These are phyloP conservation scores for Pleurotus citrinopileatus DNA, from an alignment of 768 basidiomycete species.

Conservation along the genomic window DNA sequence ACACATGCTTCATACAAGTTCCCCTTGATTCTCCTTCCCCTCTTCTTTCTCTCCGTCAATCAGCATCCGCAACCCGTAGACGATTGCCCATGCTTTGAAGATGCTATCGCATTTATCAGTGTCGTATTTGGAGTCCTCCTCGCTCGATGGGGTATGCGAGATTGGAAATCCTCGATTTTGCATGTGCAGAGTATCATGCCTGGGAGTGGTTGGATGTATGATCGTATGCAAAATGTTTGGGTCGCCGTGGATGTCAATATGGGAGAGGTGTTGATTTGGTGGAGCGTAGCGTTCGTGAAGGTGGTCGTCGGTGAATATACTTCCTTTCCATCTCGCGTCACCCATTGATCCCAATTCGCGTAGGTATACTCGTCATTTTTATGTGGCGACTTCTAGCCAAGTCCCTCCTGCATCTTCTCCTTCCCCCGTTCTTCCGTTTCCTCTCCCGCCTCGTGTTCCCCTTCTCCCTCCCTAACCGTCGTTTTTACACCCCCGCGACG, in stretches of 20 bases:
- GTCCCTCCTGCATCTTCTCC: constrained; percentile 61
- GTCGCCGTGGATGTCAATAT: constrained; percentile 31
- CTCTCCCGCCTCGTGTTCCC: constrained; percentile 44
- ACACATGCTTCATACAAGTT: constrained; percentile 45
- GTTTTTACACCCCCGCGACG: constrained; percentile 90
- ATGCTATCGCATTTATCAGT: constrained; percentile 90
- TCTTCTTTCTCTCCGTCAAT: constrained; percentile 76
- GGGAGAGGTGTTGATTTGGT: constrained; percentile 43
- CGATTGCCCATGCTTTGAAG: constrained; percentile 97
- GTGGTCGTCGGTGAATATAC: constrained; percentile 38
- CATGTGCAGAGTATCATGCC: constrained; percentile 48
- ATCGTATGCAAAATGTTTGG: constrained; percentile 26
- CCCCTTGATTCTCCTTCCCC: constrained; percentile 55
- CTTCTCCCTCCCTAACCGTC: constrained; percentile 73
- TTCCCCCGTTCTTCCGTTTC: constrained; percentile 84
- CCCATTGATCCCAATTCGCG: neutral
- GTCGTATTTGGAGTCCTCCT: constrained; percentile 76
- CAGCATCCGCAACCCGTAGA: constrained; percentile 94
- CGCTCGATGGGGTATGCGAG: constrained; percentile 61
- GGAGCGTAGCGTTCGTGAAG: constrained; percentile 43
- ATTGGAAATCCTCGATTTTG: constrained; percentile 24
- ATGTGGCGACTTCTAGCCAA: constrained; percentile 89
- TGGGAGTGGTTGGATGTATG: constrained; percentile 45
- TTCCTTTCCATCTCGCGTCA: neutral
- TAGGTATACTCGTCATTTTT: constrained; percentile 79